phyloP scores from a whole-genome alignment of 441 rosid species.

The Erysimum cheiri region DNA sequence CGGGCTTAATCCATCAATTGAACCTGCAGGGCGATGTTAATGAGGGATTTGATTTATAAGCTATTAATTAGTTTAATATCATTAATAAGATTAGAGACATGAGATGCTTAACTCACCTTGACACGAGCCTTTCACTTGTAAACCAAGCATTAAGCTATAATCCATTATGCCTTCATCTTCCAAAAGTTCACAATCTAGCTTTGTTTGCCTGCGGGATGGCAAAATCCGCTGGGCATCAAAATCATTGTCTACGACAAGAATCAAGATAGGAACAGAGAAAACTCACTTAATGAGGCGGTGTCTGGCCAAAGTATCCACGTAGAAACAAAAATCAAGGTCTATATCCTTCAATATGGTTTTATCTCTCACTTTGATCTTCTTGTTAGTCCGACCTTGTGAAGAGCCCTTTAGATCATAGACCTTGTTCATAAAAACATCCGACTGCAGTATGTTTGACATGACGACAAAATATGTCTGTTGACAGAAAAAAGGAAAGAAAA shows the following conservation, averaged over 20 bases:
- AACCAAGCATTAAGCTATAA: constrained; percentile 60
- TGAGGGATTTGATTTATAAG: not conserved
- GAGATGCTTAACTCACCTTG: constrained; percentile 48
- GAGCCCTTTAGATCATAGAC: constrained; percentile 71
- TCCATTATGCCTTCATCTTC: constrained; percentile 65
- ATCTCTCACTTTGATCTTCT: constrained; percentile 51
- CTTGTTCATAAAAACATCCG: constrained; percentile 49
- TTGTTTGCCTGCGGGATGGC: constrained; percentile 55
- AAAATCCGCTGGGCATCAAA: not conserved
- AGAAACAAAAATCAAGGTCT: constrained; percentile 66
- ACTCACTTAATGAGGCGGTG: constrained; percentile 55
- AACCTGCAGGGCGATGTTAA: constrained; percentile 1
- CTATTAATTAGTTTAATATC: not conserved
- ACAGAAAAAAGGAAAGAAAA: not conserved
- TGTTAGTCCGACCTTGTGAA: constrained; percentile 52
- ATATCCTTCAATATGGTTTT: constrained; percentile 54
- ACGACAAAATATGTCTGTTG: constrained; percentile 65
- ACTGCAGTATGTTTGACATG: constrained; percentile 51
- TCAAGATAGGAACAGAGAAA: constrained; percentile 25
- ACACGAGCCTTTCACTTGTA: constrained; percentile 50
- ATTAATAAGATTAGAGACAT: not conserved
- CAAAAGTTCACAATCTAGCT: constrained; percentile 61
- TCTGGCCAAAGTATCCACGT: constrained; percentile 52
- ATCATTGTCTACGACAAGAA: constrained; percentile 1
- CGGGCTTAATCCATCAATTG: constrained; percentile 39